These are phyloP conservation scores for Ganoderma lucidum DNA, from an alignment of 1,284 basidiomycete species.

Conservation along the genomic window DNA sequence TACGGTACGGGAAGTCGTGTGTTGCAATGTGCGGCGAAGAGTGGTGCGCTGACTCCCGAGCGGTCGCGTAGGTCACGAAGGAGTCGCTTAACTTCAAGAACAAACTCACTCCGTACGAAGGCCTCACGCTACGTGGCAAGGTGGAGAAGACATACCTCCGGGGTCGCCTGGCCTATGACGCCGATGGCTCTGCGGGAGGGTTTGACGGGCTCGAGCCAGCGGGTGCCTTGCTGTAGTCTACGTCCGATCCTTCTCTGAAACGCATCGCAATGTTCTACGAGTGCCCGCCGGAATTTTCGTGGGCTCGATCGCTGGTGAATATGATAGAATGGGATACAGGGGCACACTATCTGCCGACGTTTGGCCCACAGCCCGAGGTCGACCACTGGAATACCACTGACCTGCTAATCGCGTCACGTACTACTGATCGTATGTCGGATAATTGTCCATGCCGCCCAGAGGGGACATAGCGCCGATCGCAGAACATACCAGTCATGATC, in stretches of 20 bases:
- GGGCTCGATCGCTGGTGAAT: background rate
- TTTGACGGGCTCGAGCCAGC: conserved; percentile 44
- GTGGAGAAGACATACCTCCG: conserved; percentile 83
- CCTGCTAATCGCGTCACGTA: background rate
- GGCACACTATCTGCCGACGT: background rate
- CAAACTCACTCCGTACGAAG: conserved; percentile 90
- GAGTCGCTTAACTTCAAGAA: conserved; percentile 88
- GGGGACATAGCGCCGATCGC: background rate
- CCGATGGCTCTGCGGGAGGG: conserved; percentile 33
- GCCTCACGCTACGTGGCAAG: conserved; percentile 70
- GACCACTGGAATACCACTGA: background rate
- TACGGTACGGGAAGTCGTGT: conserved; percentile 50
- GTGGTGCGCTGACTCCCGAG: background rate
- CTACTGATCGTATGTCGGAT: conserved; percentile 1
- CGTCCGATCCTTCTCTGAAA: conserved; percentile 2
- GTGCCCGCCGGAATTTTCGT: background rate
- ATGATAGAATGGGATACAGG: background rate
- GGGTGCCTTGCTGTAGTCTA: conserved; percentile 41
- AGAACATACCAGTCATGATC: background rate
- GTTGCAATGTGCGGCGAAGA: background rate
- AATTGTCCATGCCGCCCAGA: background rate
- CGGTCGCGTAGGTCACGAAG: conserved; percentile 66
- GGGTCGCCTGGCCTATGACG: conserved; percentile 73
- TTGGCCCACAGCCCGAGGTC: background rate
- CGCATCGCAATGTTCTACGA: background rate